These are phyloP conservation scores for Populus euphratica DNA, from an alignment of 345 rosid genomes.

Conservation along the genomic window DNA sequence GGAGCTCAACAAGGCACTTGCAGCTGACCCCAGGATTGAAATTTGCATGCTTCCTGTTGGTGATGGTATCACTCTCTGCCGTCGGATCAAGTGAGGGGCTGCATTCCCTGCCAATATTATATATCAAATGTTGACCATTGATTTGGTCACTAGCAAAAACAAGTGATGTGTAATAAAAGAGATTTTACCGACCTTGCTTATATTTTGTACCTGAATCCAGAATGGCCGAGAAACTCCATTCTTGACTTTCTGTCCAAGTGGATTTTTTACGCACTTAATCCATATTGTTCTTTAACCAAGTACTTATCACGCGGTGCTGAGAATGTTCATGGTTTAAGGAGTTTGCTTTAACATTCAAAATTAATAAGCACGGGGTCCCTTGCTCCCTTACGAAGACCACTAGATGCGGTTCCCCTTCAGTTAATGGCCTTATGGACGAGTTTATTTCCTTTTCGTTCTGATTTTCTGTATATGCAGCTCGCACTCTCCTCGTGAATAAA, in stretches of 20 bases:
- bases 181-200: not conserved
- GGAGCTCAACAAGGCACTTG: conserved; percentile 95
- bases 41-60: conserved; percentile 95
- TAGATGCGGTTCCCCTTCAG: too few species aligned
- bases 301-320: not conserved
- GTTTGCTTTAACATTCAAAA: not conserved
- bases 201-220: not conserved
- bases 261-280: not conserved
- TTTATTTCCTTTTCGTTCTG: too few species aligned
- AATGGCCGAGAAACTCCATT: conserved; percentile 4
- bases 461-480: too few species aligned
- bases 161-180: not conserved
- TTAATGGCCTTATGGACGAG: too few species aligned
- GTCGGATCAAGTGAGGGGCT: conserved; percentile 49
- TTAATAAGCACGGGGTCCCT: too few species aligned
- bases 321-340: not conserved
- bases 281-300: not conserved
- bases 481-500: too few species aligned
- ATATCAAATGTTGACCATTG: not conserved
- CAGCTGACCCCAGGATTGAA: conserved; percentile 94
- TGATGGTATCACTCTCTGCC: conserved; percentile 96
- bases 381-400: too few species aligned
- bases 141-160: not conserved
- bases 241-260: not conserved
- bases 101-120: not conserved